Evolutionary conservation across 2,329 filamentous ascomycete genomes (phyloP), one percentile per base, ranked within the genome.

Genomic region (Colletotrichum sp.): DNA sequence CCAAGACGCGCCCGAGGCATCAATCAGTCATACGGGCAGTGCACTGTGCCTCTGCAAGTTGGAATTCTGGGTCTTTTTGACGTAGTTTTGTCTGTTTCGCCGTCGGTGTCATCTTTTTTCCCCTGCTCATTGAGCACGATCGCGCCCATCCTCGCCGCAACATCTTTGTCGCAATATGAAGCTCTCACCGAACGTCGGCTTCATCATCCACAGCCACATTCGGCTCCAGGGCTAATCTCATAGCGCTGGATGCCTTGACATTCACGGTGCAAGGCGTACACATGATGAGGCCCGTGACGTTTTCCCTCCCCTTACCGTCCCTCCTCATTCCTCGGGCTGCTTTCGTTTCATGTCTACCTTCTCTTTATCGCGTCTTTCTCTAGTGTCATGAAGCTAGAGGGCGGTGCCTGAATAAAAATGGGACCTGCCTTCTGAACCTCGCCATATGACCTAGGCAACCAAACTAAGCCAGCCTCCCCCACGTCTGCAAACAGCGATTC

Each of bases 351-450:
- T 18, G 13, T 26, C 34, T 69, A 8, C 24, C 21, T 44, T 16
- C 9, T 18, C 18, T 9, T 44, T 44, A 10, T n/a, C 39, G 39
- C 39, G 39, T 44, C 39, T 32, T 12, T 32, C 30, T 32, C 9
- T 32, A 32, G 30, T 32, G 30, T 32, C 30, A 12, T 32, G 30
- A 32, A 32, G 30, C 30, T 64, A 28, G 34, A 24, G 5, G 13
- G 55, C 55, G 21, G 13, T 69, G 66, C 49, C 66, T 69, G 66
- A 16, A 60, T 39, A 69, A 69, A 21, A 9, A 16, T 39, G 66
- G 52, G 52, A 24, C n/a, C 63, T 66, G 44, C 65, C 65, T 36
- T 6, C 36, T 5, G 15, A 32, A 21, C 26, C 55, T 26, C 26
- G 64, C 64, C 52, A 28, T 44, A 39, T 21, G 24, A 32, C 28